Conservation (phyloP, 1,284 basidiomycete genomes). For the Heterobasidion annosum region DNA sequence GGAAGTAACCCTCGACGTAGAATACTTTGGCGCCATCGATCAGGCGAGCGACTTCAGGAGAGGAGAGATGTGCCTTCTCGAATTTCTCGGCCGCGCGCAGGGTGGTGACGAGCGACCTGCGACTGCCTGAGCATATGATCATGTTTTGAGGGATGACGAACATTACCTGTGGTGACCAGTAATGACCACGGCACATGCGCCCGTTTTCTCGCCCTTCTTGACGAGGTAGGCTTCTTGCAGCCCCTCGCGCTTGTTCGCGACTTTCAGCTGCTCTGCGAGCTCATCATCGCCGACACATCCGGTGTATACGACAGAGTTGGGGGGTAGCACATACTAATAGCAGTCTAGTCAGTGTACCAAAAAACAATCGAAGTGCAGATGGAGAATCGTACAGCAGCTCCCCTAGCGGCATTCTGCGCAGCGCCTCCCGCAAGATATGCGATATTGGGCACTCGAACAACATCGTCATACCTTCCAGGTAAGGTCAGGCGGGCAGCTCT, state of each 20-base stretch:
- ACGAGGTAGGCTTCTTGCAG: conserved; percentile 88
- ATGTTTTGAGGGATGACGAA: neutral
- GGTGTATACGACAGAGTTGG: conserved; percentile 89
- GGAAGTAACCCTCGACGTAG: conserved; percentile 97
- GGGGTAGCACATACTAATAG: conserved; percentile 78
- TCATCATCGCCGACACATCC: conserved; percentile 93
- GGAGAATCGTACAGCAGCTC: conserved; percentile 74
- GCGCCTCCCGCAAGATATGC: conserved; percentile 97
- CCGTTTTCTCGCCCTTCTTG: conserved; percentile 81
- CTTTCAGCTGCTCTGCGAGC: conserved; percentile 82
- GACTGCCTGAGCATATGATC: neutral
- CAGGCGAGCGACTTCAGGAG: conserved; percentile 69
- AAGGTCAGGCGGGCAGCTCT: neutral
- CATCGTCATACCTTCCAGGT: conserved; percentile 73
- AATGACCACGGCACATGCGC: conserved; percentile 94
- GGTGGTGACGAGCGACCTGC: conserved; percentile 84
- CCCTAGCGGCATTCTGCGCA: conserved; percentile 93
- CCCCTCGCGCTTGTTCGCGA: conserved; percentile 93
- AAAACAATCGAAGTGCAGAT: neutral
- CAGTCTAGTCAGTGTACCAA: conserved; percentile 1
- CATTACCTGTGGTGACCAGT: conserved; percentile 84
- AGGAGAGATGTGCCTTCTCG: conserved; percentile 70
- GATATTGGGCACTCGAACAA: conserved; percentile 71
- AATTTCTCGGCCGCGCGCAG: conserved; percentile 90
- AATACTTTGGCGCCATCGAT: conserved; percentile 79